phyloP scores from a whole-genome alignment of 148 eudicot genomes.

The Camellia lanceoleosa region DNA sequence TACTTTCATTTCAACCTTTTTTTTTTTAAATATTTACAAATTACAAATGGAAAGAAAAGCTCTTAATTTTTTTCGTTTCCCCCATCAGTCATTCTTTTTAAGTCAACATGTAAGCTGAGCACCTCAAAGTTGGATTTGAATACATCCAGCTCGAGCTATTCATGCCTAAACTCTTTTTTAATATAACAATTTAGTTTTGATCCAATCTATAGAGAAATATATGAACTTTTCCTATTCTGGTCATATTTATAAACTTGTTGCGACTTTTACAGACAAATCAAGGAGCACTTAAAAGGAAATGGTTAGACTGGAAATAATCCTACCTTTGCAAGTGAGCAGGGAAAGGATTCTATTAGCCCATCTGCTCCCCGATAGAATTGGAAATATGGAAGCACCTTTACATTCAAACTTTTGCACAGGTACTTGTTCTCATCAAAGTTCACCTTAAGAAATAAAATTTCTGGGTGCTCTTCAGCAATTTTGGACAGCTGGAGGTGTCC shows the following conservation, averaged over 20 bases:
- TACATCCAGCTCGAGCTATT: no score
- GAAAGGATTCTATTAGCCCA: constrained; percentile 67
- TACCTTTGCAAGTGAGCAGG: constrained; percentile 89
- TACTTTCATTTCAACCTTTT: no score
- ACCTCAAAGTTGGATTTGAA: no score
- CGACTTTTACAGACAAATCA: neutral
- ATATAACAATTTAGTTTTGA: no score
- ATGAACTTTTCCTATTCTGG: no score
- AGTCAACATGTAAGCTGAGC: no score
- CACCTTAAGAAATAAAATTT: constrained; percentile 75
- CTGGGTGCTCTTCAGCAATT: constrained; percentile 67
- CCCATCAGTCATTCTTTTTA: no score
- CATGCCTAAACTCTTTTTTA: no score
- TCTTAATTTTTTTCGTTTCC: no score
- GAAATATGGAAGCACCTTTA: constrained; percentile 86
- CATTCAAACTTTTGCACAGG: constrained; percentile 85
- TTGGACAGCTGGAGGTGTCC: constrained; percentile 57
- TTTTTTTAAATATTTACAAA: no score
- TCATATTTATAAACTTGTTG: neutral
- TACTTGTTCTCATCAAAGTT: constrained; percentile 84
- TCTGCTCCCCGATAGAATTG: constrained; percentile 87
- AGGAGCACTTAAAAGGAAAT: neutral
- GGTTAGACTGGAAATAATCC: neutral
- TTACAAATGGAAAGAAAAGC: no score
- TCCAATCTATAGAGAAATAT: no score